Conservation (phyloP, 106 monocot genomes). For the Phalaenopsis equestris region DNA sequence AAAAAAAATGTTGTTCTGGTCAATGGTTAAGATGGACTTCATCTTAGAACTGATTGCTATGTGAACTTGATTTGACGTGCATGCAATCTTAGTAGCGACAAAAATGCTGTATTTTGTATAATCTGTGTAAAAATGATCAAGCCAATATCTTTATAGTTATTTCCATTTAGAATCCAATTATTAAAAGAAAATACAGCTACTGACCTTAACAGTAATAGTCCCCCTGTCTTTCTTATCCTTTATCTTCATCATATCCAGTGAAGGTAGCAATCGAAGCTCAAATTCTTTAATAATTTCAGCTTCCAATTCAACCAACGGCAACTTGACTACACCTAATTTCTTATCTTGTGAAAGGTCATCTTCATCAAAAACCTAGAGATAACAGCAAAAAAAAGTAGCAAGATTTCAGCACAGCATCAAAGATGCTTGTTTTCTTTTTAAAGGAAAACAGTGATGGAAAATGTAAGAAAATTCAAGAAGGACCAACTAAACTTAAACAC, state of each 20-base stretch:
- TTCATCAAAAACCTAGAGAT: conserved; percentile 74
- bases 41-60: not conserved
- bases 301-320: conserved; percentile 66
- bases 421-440: not conserved
- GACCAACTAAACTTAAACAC: not conserved
- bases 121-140: not conserved
- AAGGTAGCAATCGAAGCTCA: conserved; percentile 59
- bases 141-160: not conserved
- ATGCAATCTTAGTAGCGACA: not conserved
- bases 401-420: not conserved
- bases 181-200: not conserved
- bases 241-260: conserved; percentile 74
- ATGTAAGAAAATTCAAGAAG: not conserved
- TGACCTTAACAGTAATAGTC: conserved; percentile 69
- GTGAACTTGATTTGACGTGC: not conserved
- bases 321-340: conserved; percentile 60
- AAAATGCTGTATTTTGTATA: not conserved
- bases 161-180: not conserved
- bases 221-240: conserved; percentile 97
- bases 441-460: not conserved
- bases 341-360: conserved; percentile 75
- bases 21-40: not conserved
- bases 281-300: conserved; percentile 58
- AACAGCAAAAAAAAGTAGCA: not conserved
- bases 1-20: not conserved